These are phyloP conservation scores for Lepraria neglecta DNA, from an alignment of 495 filamentous ascomycete species.

Conservation along the genomic window DNA sequence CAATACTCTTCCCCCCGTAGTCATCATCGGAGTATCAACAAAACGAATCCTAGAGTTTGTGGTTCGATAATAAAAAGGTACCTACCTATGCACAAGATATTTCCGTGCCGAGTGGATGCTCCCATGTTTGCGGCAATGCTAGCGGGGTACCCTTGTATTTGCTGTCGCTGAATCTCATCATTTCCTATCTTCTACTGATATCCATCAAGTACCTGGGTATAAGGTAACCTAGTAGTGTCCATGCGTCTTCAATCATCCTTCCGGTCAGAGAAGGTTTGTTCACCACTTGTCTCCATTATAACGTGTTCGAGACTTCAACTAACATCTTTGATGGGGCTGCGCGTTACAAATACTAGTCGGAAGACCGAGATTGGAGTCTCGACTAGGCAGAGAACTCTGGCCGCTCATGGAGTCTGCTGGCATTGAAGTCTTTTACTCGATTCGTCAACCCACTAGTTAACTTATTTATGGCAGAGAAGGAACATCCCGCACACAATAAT, in stretches of 20 bases:
- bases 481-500: neutral
- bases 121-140: too few species aligned
- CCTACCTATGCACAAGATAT: too few species aligned
- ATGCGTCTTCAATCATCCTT: neutral
- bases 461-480: neutral
- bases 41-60: neutral
- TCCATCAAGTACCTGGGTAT: neutral
- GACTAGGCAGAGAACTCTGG: neutral
- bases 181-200: neutral
- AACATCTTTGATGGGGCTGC: neutral
- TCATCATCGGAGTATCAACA: neutral
- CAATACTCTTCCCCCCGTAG: neutral
- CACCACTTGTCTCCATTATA: neutral
- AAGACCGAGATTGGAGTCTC: neutral
- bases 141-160: too few species aligned
- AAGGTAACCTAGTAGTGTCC: neutral
- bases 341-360: neutral
- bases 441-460: neutral
- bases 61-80: neutral
- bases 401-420: neutral
- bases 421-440: constrained; percentile 11
- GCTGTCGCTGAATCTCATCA: too few species aligned
- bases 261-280: neutral
- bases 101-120: too few species aligned
- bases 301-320: neutral